Evolutionary conservation across 345 rosid species (phyloP).

Genomic region (Murraya paniculata): DNA sequence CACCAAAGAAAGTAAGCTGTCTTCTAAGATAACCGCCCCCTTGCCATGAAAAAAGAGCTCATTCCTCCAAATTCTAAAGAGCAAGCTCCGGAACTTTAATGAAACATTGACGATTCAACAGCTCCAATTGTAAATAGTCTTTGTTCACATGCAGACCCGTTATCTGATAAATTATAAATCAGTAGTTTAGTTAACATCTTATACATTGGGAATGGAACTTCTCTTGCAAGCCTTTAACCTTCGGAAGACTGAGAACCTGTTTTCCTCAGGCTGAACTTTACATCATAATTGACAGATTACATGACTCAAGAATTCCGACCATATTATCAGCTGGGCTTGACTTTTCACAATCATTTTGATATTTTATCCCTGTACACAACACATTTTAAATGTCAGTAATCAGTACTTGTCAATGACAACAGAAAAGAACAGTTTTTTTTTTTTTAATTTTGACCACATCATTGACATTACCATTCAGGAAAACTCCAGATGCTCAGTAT

Average conservation of each 20-base stretch:
- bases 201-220: conserved; percentile 1
- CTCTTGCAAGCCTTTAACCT: conserved; percentile 2
- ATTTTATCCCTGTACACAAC: conserved; percentile 31
- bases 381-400: not conserved
- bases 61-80: conserved; percentile 8
- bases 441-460: not conserved
- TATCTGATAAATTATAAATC: not conserved
- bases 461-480: conserved; percentile 15
- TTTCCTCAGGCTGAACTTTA: not conserved
- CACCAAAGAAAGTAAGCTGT: conserved; percentile 38
- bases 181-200: not conserved
- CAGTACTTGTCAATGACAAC: conserved; percentile 8
- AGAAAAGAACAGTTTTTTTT: not conserved
- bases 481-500: conserved; percentile 12
- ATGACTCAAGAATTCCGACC: conserved; percentile 6
- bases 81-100: conserved; percentile 15
- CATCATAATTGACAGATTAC: not conserved
- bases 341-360: conserved; percentile 7
- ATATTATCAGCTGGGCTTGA: conserved; percentile 3
- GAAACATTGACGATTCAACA: not conserved
- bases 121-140: not conserved
- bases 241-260: not conserved
- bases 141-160: not conserved
- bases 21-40: conserved; percentile 33
- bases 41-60: conserved; percentile 15